Conservation (phyloP, 306 rosid species). For the Boehmeria nivea region DNA sequence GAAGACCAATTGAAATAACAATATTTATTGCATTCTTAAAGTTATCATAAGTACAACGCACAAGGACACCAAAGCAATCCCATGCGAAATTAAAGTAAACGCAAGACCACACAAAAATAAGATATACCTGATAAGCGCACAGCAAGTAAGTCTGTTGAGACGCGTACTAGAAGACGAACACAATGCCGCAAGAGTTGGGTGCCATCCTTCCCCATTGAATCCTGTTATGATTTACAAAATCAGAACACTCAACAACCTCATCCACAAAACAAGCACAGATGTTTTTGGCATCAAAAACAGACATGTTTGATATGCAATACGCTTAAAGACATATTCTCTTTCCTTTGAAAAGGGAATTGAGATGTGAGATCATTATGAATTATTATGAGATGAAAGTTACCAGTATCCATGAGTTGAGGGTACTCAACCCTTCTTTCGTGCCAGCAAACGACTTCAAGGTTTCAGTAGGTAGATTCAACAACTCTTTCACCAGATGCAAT, state of each 20-base stretch:
- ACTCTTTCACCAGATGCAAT: slow-evolving; percentile 79
- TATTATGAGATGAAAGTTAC: slow-evolving; percentile 33
- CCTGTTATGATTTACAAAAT: slow-evolving; percentile 41
- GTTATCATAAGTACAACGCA: too few relatives aligned
- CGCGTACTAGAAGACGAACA: slow-evolving; percentile 94
- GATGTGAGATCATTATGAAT: background rate
- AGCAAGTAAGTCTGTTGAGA: slow-evolving; percentile 84
- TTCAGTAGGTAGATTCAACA: slow-evolving; percentile 68
- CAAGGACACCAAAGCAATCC: background rate
- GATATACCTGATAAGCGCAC: slow-evolving; percentile 89
- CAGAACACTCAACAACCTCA: slow-evolving; percentile 19
- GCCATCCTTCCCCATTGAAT: slow-evolving; percentile 98
- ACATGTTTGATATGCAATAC: slow-evolving; percentile 8
- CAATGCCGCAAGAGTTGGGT: slow-evolving; percentile 98
- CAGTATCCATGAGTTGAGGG: slow-evolving; percentile 95
- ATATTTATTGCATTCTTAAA: too few relatives aligned
- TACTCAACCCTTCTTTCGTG: slow-evolving; percentile 78
- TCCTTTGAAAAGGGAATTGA: background rate
- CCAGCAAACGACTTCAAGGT: slow-evolving; percentile 90
- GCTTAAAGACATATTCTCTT: slow-evolving; percentile 8
- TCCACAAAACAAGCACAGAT: slow-evolving; percentile 16
- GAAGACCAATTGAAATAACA: too few relatives aligned
- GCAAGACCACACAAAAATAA: slow-evolving; percentile 5
- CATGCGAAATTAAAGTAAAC: background rate
- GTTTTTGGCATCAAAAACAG: background rate